Evolutionary conservation across 805 yeast species (phyloP), one percentile per base, ranked within the genome.

Genomic region (Zygosaccharomyces pseudorouxii): DNA sequence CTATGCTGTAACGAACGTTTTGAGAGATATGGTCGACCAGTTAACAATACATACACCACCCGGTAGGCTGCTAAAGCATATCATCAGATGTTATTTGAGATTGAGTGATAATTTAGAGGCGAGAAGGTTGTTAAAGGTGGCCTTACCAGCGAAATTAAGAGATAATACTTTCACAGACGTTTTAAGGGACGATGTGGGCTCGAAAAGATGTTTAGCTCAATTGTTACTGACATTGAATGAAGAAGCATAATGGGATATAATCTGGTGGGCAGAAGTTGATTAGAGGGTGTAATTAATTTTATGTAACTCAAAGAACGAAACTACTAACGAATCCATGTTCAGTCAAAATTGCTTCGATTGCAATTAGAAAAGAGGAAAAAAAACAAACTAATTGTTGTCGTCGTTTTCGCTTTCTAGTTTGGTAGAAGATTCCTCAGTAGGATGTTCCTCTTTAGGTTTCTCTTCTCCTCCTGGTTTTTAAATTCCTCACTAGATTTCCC

Each of bases 101-200:
- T 74, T 92, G 42, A 81, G 93, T 39, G 99, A 92, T 64, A 90
- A 92, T 59, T 73, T 81, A 30, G 95, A 95, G 54, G 97, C 98
- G 2, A 76, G 97, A 55, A 86, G 86, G 54, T 89, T 96, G 0
- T 74, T 92, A 55, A 82, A 86, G 40, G 84, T 81, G 50, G 83
- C 87, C 19, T 71, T 93, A 44, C 98, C 99, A 1, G 92, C 85
- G 57, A 87, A 95, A 2, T 74, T 92, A 59, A 80, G 87, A 53
- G 96, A 63, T 48, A 60, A 63, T 16, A 87, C 98, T 0, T 90
- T 93, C 65, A 79, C 84, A 31, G 73, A 76, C 39, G 83, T 84
- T 2, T 74, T 92, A 47, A 81, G 84, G 58, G 98, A 92, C 58
- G 99, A 92, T 61, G 78, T 80, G 2, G 89, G 90, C 11, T 89